Percentiles rank a stretch among this genome's conserved stretches.
Conservation (phyloP, 441 rosid species). For the Bruguiera hainesii region DNA sequence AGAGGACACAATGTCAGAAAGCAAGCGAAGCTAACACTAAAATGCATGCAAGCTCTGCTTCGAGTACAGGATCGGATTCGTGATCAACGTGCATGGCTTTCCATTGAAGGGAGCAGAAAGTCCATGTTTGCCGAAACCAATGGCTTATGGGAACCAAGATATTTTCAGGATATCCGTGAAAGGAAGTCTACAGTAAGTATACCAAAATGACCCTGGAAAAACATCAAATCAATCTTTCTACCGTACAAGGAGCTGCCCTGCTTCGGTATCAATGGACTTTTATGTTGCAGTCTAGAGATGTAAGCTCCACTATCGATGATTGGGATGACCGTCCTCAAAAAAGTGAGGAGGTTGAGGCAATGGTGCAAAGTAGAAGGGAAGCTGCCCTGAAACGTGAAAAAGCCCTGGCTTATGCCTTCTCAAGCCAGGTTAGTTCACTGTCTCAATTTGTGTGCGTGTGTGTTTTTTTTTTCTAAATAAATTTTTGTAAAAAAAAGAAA, state of each 20-base stretch:
- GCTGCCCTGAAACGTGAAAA: conserved; percentile 68
- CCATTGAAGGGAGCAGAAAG: conserved; percentile 49
- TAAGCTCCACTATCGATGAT: conserved; percentile 58
- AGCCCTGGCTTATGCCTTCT: conserved; percentile 64
- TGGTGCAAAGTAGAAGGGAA: conserved; percentile 52
- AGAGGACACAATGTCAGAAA: conserved; percentile 59
- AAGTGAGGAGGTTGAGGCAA: conserved; percentile 35
- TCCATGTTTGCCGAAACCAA: conserved; percentile 59
- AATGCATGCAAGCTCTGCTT: conserved; percentile 56
- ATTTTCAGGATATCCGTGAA: conserved; percentile 59
- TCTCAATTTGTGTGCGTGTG: background rate
- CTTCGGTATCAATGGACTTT: conserved; percentile 5
- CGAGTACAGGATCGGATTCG: conserved; percentile 50
- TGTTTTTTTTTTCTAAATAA: no score
- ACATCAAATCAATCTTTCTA: no score
- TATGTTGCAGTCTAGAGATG: conserved; percentile 57
- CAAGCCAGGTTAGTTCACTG: conserved; percentile 42
- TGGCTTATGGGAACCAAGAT: conserved; percentile 52
- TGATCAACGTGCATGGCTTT: conserved; percentile 47
- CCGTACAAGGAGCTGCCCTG: no score
- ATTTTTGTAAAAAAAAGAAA: no score
- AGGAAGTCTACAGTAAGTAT: conserved; percentile 64
- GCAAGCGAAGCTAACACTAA: conserved; percentile 45
- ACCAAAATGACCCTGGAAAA: background rate
- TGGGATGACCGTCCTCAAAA: conserved; percentile 38